Percentiles rank a stretch among this genome's conserved stretches.
These are phyloP conservation scores for Bodo saltans DNA, from an alignment of 78 protist genomes.

Conservation along the genomic window DNA sequence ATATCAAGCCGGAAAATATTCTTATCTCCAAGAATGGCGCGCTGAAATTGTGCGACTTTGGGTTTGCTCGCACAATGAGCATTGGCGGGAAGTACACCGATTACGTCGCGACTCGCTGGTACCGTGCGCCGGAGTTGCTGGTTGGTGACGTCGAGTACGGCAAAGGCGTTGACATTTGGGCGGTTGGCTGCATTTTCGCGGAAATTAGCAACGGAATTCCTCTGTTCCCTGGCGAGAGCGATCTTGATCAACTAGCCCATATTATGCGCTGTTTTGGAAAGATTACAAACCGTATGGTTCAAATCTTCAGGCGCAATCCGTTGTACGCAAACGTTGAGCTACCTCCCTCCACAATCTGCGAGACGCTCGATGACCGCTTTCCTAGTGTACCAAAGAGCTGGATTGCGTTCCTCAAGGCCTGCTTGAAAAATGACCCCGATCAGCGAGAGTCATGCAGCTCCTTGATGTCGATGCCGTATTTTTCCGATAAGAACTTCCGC, in stretches of 20 bases:
- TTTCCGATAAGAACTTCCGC: not conserved
- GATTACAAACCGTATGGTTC: constrained; percentile 15
- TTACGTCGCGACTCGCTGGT: constrained; percentile 65
- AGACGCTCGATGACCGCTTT: constrained; percentile 37
- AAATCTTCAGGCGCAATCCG: constrained; percentile 39
- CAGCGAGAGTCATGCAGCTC: constrained; percentile 39
- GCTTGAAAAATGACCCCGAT: constrained; percentile 64
- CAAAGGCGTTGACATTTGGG: constrained; percentile 59
- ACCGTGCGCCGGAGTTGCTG: constrained; percentile 59
- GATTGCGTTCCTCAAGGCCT: constrained; percentile 49
- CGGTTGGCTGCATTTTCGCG: constrained; percentile 52
- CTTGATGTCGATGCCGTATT: constrained; percentile 16
- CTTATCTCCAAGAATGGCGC: constrained; percentile 42
- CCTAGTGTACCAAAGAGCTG: constrained; percentile 14
- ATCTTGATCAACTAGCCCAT: constrained; percentile 55
- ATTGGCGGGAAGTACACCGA: constrained; percentile 51
- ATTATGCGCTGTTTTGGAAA: constrained; percentile 40
- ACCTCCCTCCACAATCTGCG: not conserved
- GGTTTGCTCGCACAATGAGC: constrained; percentile 49
- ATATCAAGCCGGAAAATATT: constrained; percentile 56
- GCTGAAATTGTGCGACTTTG: constrained; percentile 60
- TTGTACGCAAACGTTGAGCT: constrained; percentile 28
- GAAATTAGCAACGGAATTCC: constrained; percentile 53
- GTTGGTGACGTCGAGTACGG: constrained; percentile 40
- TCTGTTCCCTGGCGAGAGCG: constrained; percentile 57